Base-by-base conservation (phyloP, 768 basidiomycete species). In the Postia placenta region DNA sequence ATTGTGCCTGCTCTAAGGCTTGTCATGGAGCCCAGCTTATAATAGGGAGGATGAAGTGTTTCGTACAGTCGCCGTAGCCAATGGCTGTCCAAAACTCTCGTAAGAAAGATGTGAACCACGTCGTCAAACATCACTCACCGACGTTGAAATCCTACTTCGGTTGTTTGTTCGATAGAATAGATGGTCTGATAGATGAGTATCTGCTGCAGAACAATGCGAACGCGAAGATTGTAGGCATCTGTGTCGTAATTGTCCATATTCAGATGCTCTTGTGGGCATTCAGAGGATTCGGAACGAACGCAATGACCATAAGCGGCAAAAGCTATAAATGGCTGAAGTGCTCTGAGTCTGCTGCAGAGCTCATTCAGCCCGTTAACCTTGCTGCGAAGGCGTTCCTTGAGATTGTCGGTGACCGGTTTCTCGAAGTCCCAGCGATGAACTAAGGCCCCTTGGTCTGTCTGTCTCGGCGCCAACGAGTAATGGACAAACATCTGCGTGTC, bases 51-150 rank as follows among this genome's bases (percentile, higher is more conserved):
- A 50, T 73, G 68, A 5, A 83, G 43, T 1, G 73, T 68, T 17
- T 77, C 73, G 45, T 80, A 75, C 0, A 84, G 61, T 25, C 64
- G 67, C 3, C 53, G 56, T 7, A 81, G 61, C 74, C 76, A 79
- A 39, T 61, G 63, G 42, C 78, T 80, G 5, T 28, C 35, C 15
- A 40, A 19, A 35, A 17, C 5, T 26, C 19, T 42, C 4, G 24
- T 9, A 12, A 26, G 27, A n/a, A 9, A 28, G 17, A 26, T 33
- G 40, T 37, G n/a, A n/a, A n/a, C n/a, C 25, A n/a, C 14, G 26
- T 28, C 24, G 15, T 6, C 15, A 25, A 27, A 9, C 26, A 45
- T 39, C 19, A 37, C 28, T 4, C 50, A 48, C 47, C 42, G 36
- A 2, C 35, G 38, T 14, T 52, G 49, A 7, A 23, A 41, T 11